A percentile compares a stretch with the other conserved stretches of the same genome.
These are phyloP conservation scores for Botryotinia convoluta DNA, from an alignment of 2,329 filamentous ascomycete species.

Conservation along the genomic window DNA sequence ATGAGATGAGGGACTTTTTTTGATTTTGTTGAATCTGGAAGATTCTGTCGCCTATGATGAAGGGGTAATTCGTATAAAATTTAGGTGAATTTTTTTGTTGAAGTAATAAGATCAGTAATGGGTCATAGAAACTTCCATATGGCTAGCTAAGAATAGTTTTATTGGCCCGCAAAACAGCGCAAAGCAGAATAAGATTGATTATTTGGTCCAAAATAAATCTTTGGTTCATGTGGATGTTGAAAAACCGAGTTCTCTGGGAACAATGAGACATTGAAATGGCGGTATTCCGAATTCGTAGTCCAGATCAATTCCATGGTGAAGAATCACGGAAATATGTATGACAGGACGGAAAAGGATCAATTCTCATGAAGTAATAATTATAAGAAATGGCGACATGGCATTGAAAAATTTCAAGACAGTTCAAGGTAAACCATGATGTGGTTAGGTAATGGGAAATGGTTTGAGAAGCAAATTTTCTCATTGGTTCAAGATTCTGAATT, in stretches of 20 bases:
- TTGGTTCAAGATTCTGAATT: background rate
- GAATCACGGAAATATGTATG: background rate
- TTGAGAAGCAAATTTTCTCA: constrained; percentile 10
- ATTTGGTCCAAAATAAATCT: background rate
- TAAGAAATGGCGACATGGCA: constrained; percentile 12
- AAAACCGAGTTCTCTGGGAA: background rate
- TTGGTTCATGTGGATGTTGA: constrained; percentile 7
- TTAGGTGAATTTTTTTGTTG: background rate
- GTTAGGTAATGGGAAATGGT: constrained; percentile 14
- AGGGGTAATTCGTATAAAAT: constrained; percentile 11
- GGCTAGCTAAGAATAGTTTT: background rate
- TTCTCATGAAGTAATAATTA: constrained; percentile 17
- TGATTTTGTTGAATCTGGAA: constrained; percentile 1
- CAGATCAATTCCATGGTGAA: background rate
- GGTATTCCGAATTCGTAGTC: constrained; percentile 2
- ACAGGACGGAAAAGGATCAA: background rate
- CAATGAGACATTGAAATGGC: constrained; percentile 14
- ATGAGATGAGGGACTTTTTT: background rate
- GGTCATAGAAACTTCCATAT: background rate
- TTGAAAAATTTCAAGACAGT: constrained; percentile 8
- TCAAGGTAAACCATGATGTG: constrained; percentile 12
- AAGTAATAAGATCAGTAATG: background rate
- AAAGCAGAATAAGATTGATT: background rate
- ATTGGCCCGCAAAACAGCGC: background rate
- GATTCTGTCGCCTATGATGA: constrained; percentile 12